These are phyloP conservation scores for Leishmania turanica DNA, from an alignment of 208 protist species.

Conservation along the genomic window DNA sequence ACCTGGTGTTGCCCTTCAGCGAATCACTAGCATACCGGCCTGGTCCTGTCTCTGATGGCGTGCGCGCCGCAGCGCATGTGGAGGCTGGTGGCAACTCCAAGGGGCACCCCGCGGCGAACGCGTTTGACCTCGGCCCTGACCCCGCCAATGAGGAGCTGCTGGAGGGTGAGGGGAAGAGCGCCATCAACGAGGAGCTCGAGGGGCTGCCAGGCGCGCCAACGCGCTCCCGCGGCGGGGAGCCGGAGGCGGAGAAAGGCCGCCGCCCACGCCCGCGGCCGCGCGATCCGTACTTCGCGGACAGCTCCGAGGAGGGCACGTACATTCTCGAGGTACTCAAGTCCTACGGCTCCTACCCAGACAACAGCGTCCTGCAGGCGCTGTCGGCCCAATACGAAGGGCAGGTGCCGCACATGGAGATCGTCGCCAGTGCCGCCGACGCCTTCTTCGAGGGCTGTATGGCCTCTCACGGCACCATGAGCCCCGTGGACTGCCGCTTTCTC, in stretches of 20 bases:
- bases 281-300: slow-evolving; percentile 37
- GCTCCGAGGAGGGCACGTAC: slow-evolving; percentile 61
- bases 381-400: slow-evolving; percentile 31
- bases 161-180: slow-evolving; percentile 29
- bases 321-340: slow-evolving; percentile 59
- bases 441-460: slow-evolving; percentile 47
- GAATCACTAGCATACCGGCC: slow-evolving; percentile 52
- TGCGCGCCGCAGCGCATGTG: neutral
- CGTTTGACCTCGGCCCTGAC: slow-evolving; percentile 41
- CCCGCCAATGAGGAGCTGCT: slow-evolving; percentile 35
- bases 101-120: slow-evolving; percentile 16
- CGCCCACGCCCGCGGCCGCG: slow-evolving; percentile 16
- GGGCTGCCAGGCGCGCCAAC: neutral
- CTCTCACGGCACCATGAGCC: slow-evolving; percentile 37
- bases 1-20: slow-evolving; percentile 55
- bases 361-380: slow-evolving; percentile 49
- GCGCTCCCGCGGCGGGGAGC: slow-evolving; percentile 13
- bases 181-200: slow-evolving; percentile 22
- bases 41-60: slow-evolving; percentile 21
- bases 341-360: slow-evolving; percentile 57
- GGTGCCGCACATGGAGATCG: slow-evolving; percentile 31
- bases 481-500: slow-evolving; percentile 47
- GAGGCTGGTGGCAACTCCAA: neutral
- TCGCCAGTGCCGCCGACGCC: slow-evolving; percentile 31
- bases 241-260: slow-evolving; percentile 18